phyloP scores from a whole-genome alignment of 1,284 basidiomycete genomes.

The Boletus mariae region DNA sequence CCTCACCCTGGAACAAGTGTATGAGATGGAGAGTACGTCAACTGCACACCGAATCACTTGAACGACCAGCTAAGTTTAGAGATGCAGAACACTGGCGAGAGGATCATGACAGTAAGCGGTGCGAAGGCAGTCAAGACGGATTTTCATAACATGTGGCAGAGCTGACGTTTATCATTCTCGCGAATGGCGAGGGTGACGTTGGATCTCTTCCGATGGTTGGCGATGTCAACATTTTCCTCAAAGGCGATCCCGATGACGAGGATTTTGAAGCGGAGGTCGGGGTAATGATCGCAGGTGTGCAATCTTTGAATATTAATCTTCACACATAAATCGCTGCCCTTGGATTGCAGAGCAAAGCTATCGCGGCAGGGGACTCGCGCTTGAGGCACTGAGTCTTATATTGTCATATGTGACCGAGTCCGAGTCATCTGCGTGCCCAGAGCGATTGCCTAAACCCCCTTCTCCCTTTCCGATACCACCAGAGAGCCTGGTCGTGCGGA shows the following conservation, averaged over 20 bases:
- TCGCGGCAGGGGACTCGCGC: conserved; percentile 64
- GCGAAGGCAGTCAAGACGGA: neutral
- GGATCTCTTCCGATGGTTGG: conserved; percentile 74
- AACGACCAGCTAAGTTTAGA: neutral
- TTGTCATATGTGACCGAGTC: conserved; percentile 55
- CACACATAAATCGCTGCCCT: neutral
- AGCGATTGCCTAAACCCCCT: conserved; percentile 15
- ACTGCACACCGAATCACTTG: neutral
- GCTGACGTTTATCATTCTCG: conserved; percentile 88
- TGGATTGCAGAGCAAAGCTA: conserved; percentile 50
- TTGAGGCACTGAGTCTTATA: conserved; percentile 63
- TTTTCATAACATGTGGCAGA: conserved; percentile 44
- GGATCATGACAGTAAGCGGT: conserved; percentile 76
- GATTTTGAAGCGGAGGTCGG: conserved; percentile 63
- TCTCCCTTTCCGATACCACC: conserved; percentile 36
- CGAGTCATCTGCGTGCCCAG: conserved; percentile 8
- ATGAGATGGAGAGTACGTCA: conserved; percentile 84
- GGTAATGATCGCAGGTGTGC: conserved; percentile 81
- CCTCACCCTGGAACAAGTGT: conserved; percentile 80
- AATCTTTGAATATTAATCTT: neutral
- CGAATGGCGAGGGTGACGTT: conserved; percentile 39
- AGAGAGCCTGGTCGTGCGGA: conserved; percentile 50
- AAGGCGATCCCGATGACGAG: conserved; percentile 43
- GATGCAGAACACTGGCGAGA: conserved; percentile 75
- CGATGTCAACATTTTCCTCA: conserved; percentile 90